A percentile compares a stretch with the other conserved stretches of the same genome.
phyloP scores from a whole-genome alignment of 805 yeast species.

The Candida mattraensis region DNA sequence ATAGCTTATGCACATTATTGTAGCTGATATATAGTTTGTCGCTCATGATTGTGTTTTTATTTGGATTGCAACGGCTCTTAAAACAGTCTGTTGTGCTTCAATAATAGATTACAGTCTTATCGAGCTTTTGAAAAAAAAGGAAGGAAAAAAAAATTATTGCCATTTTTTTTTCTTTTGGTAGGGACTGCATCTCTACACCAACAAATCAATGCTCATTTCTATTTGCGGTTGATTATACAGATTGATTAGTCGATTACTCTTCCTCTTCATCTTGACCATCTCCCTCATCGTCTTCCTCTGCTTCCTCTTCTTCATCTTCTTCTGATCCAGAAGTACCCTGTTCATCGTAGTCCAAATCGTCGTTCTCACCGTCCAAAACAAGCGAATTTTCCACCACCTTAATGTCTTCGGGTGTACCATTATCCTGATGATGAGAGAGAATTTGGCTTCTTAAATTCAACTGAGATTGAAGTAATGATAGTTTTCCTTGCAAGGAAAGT shows the following conservation, averaged over 20 bases:
- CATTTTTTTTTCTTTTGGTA: conserved; percentile 1
- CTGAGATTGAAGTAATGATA: conserved; percentile 76
- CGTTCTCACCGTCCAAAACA: conserved; percentile 32
- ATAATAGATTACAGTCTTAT: conserved; percentile 2
- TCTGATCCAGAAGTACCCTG: conserved; percentile 3
- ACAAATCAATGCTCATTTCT: background rate
- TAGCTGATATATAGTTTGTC: conserved; percentile 67
- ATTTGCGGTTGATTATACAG: no score
- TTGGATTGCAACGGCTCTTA: no score
- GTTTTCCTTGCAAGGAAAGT: conserved; percentile 80
- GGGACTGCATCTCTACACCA: background rate
- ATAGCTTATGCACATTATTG: conserved; percentile 79
- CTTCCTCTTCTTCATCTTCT: conserved; percentile 11
- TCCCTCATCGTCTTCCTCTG: conserved; percentile 8
- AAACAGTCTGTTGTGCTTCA: no score
- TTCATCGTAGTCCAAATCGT: conserved; percentile 14
- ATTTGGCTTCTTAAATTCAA: conserved; percentile 62
- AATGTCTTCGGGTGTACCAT: conserved; percentile 19
- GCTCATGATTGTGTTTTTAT: conserved; percentile 25
- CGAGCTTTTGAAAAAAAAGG: conserved; percentile 2
- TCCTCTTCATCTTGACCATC: no score
- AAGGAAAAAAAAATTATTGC: conserved; percentile 5
- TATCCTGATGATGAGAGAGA: conserved; percentile 33
- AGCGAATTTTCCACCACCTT: conserved; percentile 23
- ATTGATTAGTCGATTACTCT: no score